These are phyloP conservation scores for Aspergillus pseudotamarii DNA, from an alignment of 2,329 filamentous ascomycete species.

Conservation along the genomic window DNA sequence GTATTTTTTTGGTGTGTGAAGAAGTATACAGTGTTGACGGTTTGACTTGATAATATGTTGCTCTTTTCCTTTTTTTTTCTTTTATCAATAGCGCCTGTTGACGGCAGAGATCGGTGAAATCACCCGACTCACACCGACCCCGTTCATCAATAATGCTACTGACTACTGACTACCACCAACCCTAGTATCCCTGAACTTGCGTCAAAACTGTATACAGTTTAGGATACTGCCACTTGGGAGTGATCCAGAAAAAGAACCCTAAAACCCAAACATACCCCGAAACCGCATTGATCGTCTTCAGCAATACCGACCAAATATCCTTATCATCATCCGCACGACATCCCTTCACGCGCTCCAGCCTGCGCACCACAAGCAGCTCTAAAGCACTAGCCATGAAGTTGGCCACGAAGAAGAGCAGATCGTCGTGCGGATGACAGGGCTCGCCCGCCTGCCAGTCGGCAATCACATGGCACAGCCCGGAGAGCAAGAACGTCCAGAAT, in stretches of 20 bases:
- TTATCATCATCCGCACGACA: background rate
- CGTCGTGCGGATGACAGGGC: slow-evolving; percentile 1
- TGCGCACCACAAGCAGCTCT: background rate
- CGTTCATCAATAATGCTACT: no score
- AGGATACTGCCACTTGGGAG: slow-evolving; percentile 15
- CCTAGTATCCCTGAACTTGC: background rate
- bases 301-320: background rate
- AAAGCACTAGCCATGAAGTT: background rate
- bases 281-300: background rate
- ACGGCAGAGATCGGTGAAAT: no score
- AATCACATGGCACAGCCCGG: slow-evolving; percentile 9
- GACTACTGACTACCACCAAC: no score
- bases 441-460: slow-evolving; percentile 5
- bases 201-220: slow-evolving; percentile 8
- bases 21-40: background rate
- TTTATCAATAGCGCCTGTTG: no score
- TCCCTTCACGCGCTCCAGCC: background rate
- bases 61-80: background rate
- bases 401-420: slow-evolving; percentile 9
- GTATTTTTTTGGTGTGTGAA: background rate
- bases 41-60: background rate
- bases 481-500: slow-evolving; percentile 1
- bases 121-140: background rate
- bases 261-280: slow-evolving; percentile 9
- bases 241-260: slow-evolving; percentile 13